Evolutionary conservation across 345 rosid genomes (phyloP), one percentile per base, ranked within the genome.

Genomic region (Corchorus olitorius): DNA sequence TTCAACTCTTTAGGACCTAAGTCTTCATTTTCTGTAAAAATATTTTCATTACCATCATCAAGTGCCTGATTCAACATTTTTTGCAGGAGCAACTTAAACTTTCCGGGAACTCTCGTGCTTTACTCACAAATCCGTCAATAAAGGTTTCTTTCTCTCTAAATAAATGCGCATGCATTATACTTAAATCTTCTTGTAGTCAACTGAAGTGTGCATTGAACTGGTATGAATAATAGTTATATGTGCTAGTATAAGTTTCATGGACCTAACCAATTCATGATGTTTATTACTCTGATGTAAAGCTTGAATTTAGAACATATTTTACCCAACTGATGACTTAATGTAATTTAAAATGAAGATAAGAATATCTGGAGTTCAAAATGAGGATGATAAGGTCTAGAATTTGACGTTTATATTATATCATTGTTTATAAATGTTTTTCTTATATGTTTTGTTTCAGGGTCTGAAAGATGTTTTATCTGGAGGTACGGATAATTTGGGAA

Each of bases 81-180:
- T 84, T 84, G 73, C 87, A 94, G 98, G 94, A 90, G 71, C 85
- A 88, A 80, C 84, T 90, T 79, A 90, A 85, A 75, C 83, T 82
- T 46, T 84, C 93, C 54, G 90, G 88, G 58, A 85, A 81, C 48
- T 75, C 90, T 73, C 88, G 87, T 73, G 76, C 58, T 78, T 76
- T 86, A 59, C 78, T 89, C 46, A 81, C 90, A 48, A 79, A 78
- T 55, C 48, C 90, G 73, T 77, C 84, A 77, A 17, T 67, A 48
- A 82, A 71, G 93, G 97, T 92, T 81, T 80, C 52, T 75, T 59
- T 64, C 27, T 27, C 27, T 27, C 27, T 27, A 27, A 27, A 27
- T 27, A 27, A 27, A 27, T 27, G 27, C 27, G 27, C 27, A 27
- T 27, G 27, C 5, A 14, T 19, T 63, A 11, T 75, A 34, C 19